Evolutionary conservation across 441 rosid genomes (phyloP), one percentile per base, ranked within the genome.

Genomic region (Theobroma grandiflorum): DNA sequence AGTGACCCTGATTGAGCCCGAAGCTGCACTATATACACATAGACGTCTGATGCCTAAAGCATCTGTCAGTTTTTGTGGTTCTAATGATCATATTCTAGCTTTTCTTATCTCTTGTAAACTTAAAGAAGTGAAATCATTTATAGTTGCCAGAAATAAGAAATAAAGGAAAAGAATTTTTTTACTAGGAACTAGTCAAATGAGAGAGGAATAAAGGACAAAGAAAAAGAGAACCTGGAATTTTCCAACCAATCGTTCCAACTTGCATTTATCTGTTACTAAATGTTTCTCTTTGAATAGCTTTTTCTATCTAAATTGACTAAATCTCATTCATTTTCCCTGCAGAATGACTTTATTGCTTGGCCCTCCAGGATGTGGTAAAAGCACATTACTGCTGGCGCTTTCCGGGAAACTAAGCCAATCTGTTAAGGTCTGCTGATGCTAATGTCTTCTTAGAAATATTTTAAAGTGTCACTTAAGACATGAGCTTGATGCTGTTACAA

Each of bases 261-360:
- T 62, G 5, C 40, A 62, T 62, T 33, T 31, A 3, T 62, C 37
- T 4, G 38, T 31, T 40, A 33, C 40, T 31, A 6, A 12, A 62
- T 2, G 9, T 59, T 62, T 62, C 66, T 33, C 65, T 58, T 22
- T 62, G 40, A 62, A 40, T 12, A 33, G 66, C 37, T 12, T 26
- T 22, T 26, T 61, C 43, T 64, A 45, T 64, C 68, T 64, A 64
- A 6, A 64, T 64, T 26, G 31, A 26, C 31, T 26, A 26, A 86
- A 86, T 80, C 88, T 86, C 72, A 80, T 77, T 63, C 55, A 33
- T 0, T 79, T 72, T 72, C 16, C 45, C 18, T 72, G 15, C 7
- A 90, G 95, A 80, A 90, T 92, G 93, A 79, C 95, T 31, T 75
- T 92, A 18, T 82, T 90, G 18, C 77, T 87, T 80, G 90, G 90